Conservation (phyloP, 371 early-diverging fungal species). For the Funneliformis caledonium region DNA sequence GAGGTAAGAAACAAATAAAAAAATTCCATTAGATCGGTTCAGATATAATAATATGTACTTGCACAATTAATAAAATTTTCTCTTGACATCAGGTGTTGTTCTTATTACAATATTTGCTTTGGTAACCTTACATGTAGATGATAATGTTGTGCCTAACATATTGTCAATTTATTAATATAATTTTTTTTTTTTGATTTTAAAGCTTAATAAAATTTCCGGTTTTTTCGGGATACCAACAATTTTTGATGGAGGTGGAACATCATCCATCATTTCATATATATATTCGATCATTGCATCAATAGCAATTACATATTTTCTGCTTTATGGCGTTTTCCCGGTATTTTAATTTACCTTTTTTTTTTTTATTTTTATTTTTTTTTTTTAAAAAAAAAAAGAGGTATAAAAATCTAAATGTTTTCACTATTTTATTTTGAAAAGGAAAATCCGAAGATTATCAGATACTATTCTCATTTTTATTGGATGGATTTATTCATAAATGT, state of each 20-base stretch:
- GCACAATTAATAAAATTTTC: background rate
- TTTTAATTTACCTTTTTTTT: background rate
- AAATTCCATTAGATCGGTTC: too few species aligned
- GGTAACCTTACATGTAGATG: constrained; percentile 2
- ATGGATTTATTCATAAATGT: constrained; percentile 55
- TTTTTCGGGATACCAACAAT: constrained; percentile 28
- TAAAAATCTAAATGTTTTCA: background rate
- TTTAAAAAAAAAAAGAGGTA: background rate
- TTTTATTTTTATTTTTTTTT: background rate
- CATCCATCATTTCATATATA: constrained; percentile 19
- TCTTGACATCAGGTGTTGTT: constrained; percentile 13
- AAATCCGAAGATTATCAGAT: background rate
- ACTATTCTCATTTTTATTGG: constrained; percentile 32
- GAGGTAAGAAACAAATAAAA: background rate
- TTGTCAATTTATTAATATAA: background rate
- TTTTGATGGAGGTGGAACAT: constrained; percentile 28
- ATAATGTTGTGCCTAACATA: background rate
- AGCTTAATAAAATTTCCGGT: constrained; percentile 32
- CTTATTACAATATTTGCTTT: constrained; percentile 18
- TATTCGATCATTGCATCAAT: constrained; percentile 26
- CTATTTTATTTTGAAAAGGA: background rate
- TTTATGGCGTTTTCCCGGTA: constrained; percentile 29
- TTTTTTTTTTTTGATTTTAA: background rate
- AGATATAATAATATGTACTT: background rate
- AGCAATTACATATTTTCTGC: constrained; percentile 19